Base-by-base conservation (phyloP, 441 rosid genomes). In the Bocquillonia castaneifolia region DNA sequence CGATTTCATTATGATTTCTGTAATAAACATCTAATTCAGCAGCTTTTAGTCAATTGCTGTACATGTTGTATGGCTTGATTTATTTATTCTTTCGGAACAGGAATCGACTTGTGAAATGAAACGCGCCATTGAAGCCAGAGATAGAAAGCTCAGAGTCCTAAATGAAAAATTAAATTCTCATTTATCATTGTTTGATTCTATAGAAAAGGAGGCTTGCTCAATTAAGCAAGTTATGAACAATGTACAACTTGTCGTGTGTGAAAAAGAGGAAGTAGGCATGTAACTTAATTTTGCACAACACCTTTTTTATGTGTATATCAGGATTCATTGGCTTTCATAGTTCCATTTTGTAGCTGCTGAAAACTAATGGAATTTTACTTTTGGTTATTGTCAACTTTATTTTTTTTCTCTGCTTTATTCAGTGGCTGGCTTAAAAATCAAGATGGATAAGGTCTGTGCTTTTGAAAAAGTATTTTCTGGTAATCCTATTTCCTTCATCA, bases 241-340 rank as follows among this genome's bases (percentile, higher is more conserved):
- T 44, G 84, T 83, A 82, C 82, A 84, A 64, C 76, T 76, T 22
- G 60, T 84, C 79, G 82, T 89, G 72, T 81, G 73, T 74, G 86
- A 85, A 69, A 92, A 84, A 74, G 93, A 88, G 83, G 92, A 84
- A 78, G 72, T 86, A 89, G 96, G 97, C 86, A 83, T 68, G 92
- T 85, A 48, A 68, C 76, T 78, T 64, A 73, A 62, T 72, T 0
- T 31, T 1, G 15, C 14, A 1, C 14, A 34, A 8, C 45, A 71
- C 70, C 69, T 64, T 69, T 69, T 36, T 58, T n/a, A 61, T 39
- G 22, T 70, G 37, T 51, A 6, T 53, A 65, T 28, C 22, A 53
- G 66, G n/a, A n/a, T n/a, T n/a, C n/a, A n/a, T n/a, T n/a, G n/a
- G n/a, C 26, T 52, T 73, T 31, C 26, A 20, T 45, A 3, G n/a